phyloP scores from a whole-genome alignment of 2,329 filamentous ascomycete species.

The Monilinia fructicola region DNA sequence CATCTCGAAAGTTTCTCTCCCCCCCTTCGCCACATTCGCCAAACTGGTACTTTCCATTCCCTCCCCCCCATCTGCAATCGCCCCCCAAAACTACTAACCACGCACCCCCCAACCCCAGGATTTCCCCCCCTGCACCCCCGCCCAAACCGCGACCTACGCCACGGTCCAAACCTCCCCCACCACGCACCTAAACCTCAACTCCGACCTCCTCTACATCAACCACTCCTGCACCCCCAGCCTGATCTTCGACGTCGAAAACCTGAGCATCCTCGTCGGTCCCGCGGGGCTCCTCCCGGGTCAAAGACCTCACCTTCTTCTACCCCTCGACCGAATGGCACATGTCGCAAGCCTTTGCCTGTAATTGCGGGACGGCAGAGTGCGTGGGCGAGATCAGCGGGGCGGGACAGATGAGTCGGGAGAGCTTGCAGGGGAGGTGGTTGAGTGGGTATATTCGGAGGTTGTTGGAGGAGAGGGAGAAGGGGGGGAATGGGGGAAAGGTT shows the following conservation, averaged over 20 bases:
- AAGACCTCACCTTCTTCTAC: constrained; percentile 72
- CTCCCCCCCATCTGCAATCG: background rate
- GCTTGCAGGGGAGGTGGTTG: constrained; percentile 60
- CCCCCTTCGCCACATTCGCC: constrained; percentile 65
- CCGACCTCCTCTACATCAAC: constrained; percentile 66
- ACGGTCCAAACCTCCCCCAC: constrained; percentile 60
- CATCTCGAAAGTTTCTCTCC: constrained; percentile 53
- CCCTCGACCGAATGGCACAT: constrained; percentile 74
- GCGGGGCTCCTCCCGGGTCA: constrained; percentile 55
- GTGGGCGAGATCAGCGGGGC: constrained; percentile 63
- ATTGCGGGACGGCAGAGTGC: constrained; percentile 58
- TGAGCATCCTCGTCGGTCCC: constrained; percentile 49
- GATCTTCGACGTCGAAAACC: constrained; percentile 60
- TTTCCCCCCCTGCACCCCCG: constrained; percentile 62
- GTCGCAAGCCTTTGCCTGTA: constrained; percentile 69
- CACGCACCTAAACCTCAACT: constrained; percentile 62
- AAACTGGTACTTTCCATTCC: constrained; percentile 50
- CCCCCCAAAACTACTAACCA: background rate
- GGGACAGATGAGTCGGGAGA: constrained; percentile 53
- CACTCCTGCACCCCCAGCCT: constrained; percentile 55
- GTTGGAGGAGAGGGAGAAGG: constrained; percentile 4
- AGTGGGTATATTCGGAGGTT: constrained; percentile 42
- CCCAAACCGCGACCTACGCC: constrained; percentile 58
- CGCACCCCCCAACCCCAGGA: constrained; percentile 25
- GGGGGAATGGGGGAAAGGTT: background rate